Evolutionary conservation across 768 basidiomycete genomes (phyloP), one percentile per base, ranked within the genome.

Genomic region (Lentinula edodes): DNA sequence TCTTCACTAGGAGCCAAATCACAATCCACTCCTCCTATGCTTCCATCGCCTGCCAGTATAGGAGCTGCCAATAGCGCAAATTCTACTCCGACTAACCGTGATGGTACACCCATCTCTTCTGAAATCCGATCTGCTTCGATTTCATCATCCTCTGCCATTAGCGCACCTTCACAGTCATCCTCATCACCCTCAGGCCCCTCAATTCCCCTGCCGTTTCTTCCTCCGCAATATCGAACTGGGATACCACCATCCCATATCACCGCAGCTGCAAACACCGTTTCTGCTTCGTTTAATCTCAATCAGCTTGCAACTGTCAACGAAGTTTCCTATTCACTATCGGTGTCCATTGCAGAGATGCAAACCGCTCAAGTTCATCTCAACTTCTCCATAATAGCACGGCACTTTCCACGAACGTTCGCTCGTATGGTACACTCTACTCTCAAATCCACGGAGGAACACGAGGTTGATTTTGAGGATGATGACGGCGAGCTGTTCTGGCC

Each of bases 401-500:
- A 86, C 74, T 93, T 88, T 73, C 91, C 91, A 28, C 81, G 76
- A 35, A 92, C 91, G 0, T 90, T 88, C 70, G 81, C 86, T 9
- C 86, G 91, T 51, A 82, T 92, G 79, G 79, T 90, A 66, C 75
- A 84, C 63, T 83, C 87, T 23, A 85, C 83, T 23, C 74, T 90
- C 55, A 74, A 79, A 0, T 76, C 82, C 0, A 78, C 79, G 15
- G 90, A 93, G 65, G 90, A 93, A 70, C 80, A 88, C 60, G 89
- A 91, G 63, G 87, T 88, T 10, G 90, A 92, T 64, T 83, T 92
- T 58, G 90, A 92, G 70, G 91, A 93, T 66, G 88, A 91, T 65
- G 90, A 91, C 70, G 89, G 90, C 64, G 91, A 92, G 67, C 76
- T 93, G n/a, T 90, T 85, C 68, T 92, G 90, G 91, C 91, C 90